A percentile compares a stretch with the other conserved stretches of the same genome.
Conservation (phyloP, 2,329 filamentous ascomycete genomes). For the Sclerotinia subarctica region DNA sequence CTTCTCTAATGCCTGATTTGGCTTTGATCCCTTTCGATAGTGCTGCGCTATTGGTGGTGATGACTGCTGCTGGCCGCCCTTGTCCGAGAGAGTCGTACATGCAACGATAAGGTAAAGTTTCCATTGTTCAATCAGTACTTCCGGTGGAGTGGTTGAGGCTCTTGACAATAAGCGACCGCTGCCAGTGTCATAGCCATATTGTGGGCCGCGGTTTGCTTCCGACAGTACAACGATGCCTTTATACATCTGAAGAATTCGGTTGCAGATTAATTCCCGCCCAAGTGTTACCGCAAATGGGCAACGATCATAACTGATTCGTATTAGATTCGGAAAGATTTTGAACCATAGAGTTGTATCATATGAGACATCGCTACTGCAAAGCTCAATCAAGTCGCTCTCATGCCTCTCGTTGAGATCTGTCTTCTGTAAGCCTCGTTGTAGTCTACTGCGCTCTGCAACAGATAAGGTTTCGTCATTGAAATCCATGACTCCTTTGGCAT, state of each 20-base stretch:
- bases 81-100: constrained; percentile 88
- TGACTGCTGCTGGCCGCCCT: constrained; percentile 62
- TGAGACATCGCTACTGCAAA: constrained; percentile 91
- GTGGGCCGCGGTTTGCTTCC: constrained; percentile 64
- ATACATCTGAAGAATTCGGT: constrained; percentile 90
- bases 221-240: constrained; percentile 75
- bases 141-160: constrained; percentile 70
- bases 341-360: constrained; percentile 97
- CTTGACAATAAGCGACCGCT: constrained; percentile 47
- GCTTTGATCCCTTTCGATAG: constrained; percentile 75
- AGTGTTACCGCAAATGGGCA: constrained; percentile 90
- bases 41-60: constrained; percentile 64
- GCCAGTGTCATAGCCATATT: constrained; percentile 58
- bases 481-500: constrained; percentile 83
- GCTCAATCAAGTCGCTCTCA: constrained; percentile 82
- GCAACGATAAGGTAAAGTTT: constrained; percentile 96
- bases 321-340: constrained; percentile 94
- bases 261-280: constrained; percentile 87
- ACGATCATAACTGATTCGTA: constrained; percentile 83
- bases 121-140: constrained; percentile 94
- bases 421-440: constrained; percentile 85
- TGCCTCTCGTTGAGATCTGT: constrained; percentile 59
- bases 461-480: constrained; percentile 89
- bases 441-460: constrained; percentile 84
- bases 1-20: constrained; percentile 64